These are phyloP conservation scores for Mycena chlorophos DNA, from an alignment of 768 basidiomycete species.

Conservation along the genomic window DNA sequence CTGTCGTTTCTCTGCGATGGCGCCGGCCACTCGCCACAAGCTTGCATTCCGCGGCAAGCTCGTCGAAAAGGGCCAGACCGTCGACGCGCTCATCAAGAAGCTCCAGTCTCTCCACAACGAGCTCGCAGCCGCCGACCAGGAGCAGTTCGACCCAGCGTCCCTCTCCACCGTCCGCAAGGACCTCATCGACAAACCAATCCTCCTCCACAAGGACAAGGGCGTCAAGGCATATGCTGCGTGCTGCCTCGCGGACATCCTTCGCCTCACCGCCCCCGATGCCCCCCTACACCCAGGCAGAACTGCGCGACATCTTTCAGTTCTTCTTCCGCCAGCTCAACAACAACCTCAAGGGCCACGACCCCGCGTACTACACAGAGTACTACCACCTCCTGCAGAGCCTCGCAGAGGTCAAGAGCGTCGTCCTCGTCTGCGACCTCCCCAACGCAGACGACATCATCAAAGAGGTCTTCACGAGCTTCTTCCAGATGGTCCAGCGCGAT, in stretches of 20 bases:
- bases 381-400: slow-evolving; percentile 93
- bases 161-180: slow-evolving; percentile 73
- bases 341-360: slow-evolving; percentile 73
- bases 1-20: too few species aligned
- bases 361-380: slow-evolving; percentile 89
- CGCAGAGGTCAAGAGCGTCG: slow-evolving; percentile 92
- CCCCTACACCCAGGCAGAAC: slow-evolving; percentile 87
- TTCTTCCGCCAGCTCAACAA: slow-evolving; percentile 83
- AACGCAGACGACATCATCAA: slow-evolving; percentile 81
- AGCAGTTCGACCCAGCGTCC: slow-evolving; percentile 72
- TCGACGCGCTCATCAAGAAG: slow-evolving; percentile 84
- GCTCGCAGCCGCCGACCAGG: slow-evolving; percentile 85
- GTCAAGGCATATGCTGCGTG: slow-evolving; percentile 95
- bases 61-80: slow-evolving; percentile 69
- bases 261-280: slow-evolving; percentile 95
- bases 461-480: slow-evolving; percentile 82
- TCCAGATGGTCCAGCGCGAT: slow-evolving; percentile 73
- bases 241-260: slow-evolving; percentile 90
- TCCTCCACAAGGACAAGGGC: slow-evolving; percentile 93
- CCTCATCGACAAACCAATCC: slow-evolving; percentile 73
- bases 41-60: slow-evolving; percentile 83
- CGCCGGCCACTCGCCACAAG: slow-evolving; percentile 51
- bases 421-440: slow-evolving; percentile 89
- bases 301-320: slow-evolving; percentile 96
- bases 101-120: slow-evolving; percentile 76